Conservation (phyloP, 2,329 filamentous ascomycete species). For the Podosphaera leucotricha region DNA sequence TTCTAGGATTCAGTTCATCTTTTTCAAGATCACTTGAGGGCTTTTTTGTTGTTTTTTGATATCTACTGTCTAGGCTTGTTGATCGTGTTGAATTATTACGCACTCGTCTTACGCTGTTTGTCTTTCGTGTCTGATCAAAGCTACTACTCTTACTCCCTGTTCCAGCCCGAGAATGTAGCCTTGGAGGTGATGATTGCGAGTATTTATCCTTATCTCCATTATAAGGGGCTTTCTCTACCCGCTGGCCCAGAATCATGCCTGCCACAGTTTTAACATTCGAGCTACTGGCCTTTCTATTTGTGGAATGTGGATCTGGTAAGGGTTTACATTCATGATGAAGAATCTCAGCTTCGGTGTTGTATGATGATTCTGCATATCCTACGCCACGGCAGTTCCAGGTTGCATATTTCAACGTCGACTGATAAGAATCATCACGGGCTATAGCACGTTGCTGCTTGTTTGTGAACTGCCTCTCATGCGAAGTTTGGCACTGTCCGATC, state of each 20-base stretch:
- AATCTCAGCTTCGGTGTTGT: conserved; percentile 36
- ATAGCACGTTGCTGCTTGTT: conserved; percentile 12
- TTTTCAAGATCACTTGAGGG: not conserved
- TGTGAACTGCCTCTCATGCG: conserved; percentile 8
- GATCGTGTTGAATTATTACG: conserved; percentile 13
- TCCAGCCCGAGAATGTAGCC: conserved; percentile 29
- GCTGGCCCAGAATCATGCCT: conserved; percentile 38
- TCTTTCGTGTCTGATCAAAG: conserved; percentile 34
- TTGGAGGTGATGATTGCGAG: conserved; percentile 20
- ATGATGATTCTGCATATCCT: conserved; percentile 26
- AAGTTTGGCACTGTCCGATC: conserved; percentile 16
- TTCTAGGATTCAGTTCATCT: not conserved
- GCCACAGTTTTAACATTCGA: conserved; percentile 42
- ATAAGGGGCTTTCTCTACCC: conserved; percentile 15
- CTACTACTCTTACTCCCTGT: conserved; percentile 54
- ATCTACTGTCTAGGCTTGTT: not conserved
- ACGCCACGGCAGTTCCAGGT: conserved; percentile 6
- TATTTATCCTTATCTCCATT: conserved; percentile 13
- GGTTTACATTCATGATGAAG: conserved; percentile 28
- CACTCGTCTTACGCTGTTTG: conserved; percentile 34
- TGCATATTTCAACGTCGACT: conserved; percentile 10
- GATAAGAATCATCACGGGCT: conserved; percentile 12
- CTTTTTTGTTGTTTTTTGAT: no score
- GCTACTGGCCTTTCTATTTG: conserved; percentile 58
- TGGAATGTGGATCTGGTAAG: conserved; percentile 26